phyloP scores from a whole-genome alignment of 2,329 filamentous ascomycete species.

The Colletotrichum higginsianum region DNA sequence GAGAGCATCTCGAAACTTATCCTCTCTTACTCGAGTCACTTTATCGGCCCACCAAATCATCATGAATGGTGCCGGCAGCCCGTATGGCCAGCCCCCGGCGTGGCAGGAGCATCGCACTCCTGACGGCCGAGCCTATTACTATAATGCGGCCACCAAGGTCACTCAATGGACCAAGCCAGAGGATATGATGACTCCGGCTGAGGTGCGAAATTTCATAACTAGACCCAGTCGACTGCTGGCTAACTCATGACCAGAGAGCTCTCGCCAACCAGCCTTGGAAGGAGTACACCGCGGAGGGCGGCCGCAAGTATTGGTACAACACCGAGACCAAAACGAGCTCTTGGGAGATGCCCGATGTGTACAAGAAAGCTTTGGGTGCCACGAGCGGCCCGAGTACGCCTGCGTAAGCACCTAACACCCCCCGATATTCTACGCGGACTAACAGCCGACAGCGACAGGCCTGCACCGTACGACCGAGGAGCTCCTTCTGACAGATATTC shows the following conservation, averaged over 20 bases:
- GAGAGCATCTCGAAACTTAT: background rate
- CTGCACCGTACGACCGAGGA: conserved; percentile 60
- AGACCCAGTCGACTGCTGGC: conserved; percentile 35
- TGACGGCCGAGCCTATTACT: conserved; percentile 92
- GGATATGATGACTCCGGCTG: conserved; percentile 86
- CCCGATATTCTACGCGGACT: conserved; percentile 26
- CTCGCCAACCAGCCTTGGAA: conserved; percentile 91
- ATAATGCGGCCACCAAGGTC: conserved; percentile 86
- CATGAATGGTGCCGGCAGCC: conserved; percentile 73
- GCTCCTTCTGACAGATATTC: conserved; percentile 52
- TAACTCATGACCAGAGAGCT: conserved; percentile 72
- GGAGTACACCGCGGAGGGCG: conserved; percentile 89
- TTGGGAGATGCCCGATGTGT: conserved; percentile 92
- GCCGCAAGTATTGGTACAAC: conserved; percentile 96
- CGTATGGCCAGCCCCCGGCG: conserved; percentile 63
- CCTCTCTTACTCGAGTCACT: background rate
- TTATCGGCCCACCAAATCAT: conserved; percentile 38
- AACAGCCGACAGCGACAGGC: conserved; percentile 46
- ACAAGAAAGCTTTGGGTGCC: conserved; percentile 81
- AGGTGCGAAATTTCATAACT: conserved; percentile 68
- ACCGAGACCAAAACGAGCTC: conserved; percentile 91
- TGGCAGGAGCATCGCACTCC: conserved; percentile 88
- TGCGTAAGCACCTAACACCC: conserved; percentile 51
- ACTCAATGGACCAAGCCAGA: conserved; percentile 97
- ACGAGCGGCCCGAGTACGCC: conserved; percentile 62